phyloP scores from a whole-genome alignment of 2,329 filamentous ascomycete genomes.

The Beauveria scarabaeidicola region DNA sequence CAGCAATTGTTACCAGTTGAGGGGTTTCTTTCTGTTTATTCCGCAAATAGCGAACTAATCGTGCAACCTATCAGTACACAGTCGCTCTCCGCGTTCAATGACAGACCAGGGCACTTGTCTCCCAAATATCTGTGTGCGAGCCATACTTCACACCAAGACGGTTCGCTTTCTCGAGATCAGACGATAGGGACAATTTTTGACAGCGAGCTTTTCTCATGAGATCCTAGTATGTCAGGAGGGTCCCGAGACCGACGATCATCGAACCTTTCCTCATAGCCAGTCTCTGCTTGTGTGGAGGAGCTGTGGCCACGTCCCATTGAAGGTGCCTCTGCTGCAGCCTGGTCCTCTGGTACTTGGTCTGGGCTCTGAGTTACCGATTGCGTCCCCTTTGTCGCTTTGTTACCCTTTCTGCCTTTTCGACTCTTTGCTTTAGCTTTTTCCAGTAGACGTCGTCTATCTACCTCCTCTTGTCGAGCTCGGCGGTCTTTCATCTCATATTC shows the following conservation, averaged over 20 bases:
- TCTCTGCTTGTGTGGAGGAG: slow-evolving; percentile 32
- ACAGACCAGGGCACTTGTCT: not conserved
- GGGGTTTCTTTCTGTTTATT: no score
- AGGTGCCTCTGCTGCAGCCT: slow-evolving; percentile 11
- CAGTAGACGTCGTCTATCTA: slow-evolving; percentile 74
- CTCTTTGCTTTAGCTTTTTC: slow-evolving; percentile 95
- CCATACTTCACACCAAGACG: not conserved
- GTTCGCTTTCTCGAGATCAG: not conserved
- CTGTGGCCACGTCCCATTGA: slow-evolving; percentile 20
- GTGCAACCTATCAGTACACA: not conserved
- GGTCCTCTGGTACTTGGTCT: slow-evolving; percentile 18
- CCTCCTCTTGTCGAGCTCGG: slow-evolving; percentile 70
- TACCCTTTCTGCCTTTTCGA: slow-evolving; percentile 77
- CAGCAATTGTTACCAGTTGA: no score
- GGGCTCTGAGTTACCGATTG: slow-evolving; percentile 15
- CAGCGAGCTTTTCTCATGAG: not conserved
- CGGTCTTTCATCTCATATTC: slow-evolving; percentile 94
- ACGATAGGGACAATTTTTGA: not conserved
- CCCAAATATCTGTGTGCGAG: not conserved
- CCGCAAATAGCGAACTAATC: not conserved
- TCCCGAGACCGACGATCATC: slow-evolving; percentile 21
- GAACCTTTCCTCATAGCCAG: slow-evolving; percentile 29
- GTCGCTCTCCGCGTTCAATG: not conserved
- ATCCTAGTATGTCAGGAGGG: slow-evolving; percentile 12
- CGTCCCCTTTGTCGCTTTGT: slow-evolving; percentile 39